Conservation (phyloP, 306 rosid genomes). For the Biancaea sappan region DNA sequence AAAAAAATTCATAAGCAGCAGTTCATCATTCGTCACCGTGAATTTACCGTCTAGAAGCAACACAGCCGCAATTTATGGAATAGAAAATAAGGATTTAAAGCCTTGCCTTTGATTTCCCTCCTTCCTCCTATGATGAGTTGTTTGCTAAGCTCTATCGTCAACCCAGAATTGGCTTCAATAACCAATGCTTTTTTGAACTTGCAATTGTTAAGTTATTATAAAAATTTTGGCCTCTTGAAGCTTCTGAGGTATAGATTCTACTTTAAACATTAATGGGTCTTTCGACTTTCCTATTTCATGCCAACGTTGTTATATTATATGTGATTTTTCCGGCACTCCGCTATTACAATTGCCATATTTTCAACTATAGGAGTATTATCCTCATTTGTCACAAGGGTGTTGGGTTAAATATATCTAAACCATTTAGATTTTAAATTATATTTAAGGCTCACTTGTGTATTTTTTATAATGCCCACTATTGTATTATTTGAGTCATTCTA, state of each 20-base stretch:
- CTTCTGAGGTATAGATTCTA: conserved; percentile 46
- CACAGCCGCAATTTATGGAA: conserved; percentile 38
- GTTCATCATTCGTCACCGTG: conserved; percentile 15
- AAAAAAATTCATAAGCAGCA: too few relatives aligned
- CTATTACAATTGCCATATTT: conserved; percentile 18
- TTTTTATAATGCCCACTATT: too few relatives aligned
- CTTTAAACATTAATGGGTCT: conserved; percentile 37
- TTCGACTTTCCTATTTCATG: conserved; percentile 14
- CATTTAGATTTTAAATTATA: too few relatives aligned
- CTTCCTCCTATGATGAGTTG: conserved; percentile 36
- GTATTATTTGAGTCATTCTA: too few relatives aligned
- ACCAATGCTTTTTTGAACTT: conserved; percentile 3
- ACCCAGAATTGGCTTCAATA: conserved; percentile 38
- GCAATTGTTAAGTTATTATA: conserved; percentile 4
- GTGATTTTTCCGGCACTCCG: conserved; percentile 18
- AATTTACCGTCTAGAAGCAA: conserved; percentile 33
- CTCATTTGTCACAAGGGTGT: not conserved
- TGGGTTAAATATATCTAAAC: too few relatives aligned
- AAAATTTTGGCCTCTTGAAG: conserved; percentile 31
- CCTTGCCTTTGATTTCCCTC: conserved; percentile 79
- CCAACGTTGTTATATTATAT: conserved; percentile 16
- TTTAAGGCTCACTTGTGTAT: too few relatives aligned
- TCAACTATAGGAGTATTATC: not conserved
- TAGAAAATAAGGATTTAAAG: conserved; percentile 88
- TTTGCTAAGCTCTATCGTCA: conserved; percentile 40